These are phyloP conservation scores for Zangia roseola DNA, from an alignment of 768 basidiomycete species.

Conservation along the genomic window DNA sequence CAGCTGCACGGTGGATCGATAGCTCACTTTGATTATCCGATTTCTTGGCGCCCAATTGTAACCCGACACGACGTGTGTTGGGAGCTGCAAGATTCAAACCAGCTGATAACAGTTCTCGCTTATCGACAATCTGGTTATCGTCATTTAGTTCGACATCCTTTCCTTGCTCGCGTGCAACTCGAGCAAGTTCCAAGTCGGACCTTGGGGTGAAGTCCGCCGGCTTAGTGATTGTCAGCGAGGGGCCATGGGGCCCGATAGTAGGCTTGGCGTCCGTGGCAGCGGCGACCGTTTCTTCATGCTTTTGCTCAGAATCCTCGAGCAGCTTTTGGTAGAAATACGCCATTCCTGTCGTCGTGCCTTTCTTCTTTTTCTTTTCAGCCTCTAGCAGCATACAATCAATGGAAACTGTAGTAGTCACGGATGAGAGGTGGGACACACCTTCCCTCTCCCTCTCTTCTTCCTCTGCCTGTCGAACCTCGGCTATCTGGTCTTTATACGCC, in stretches of 20 bases:
- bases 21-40: conserved; percentile 32
- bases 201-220: conserved; percentile 60
- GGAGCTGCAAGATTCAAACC: conserved; percentile 88
- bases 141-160: conserved; percentile 93
- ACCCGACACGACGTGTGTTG: conserved; percentile 71
- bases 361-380: conserved; percentile 61
- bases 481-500: conserved; percentile 96
- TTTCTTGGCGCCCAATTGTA: conserved; percentile 32
- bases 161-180: conserved; percentile 66
- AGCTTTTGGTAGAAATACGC: conserved; percentile 80
- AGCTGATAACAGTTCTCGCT: conserved; percentile 85
- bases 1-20: conserved; percentile 72
- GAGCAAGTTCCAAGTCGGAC: conserved; percentile 76
- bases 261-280: conserved; percentile 56
- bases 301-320: conserved; percentile 73
- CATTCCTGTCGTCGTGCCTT: conserved; percentile 70
- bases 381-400: conserved; percentile 21
- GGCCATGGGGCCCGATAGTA: conserved; percentile 61
- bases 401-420: background rate
- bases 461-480: conserved; percentile 84
- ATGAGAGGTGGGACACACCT: conserved; percentile 49
- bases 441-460: conserved; percentile 89
- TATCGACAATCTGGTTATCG: conserved; percentile 96
- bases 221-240: conserved; percentile 69
- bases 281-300: conserved; percentile 85